These are phyloP conservation scores for Xylariomycetidae sp. DNA, from an alignment of 2,329 filamentous ascomycete genomes.

Conservation along the genomic window DNA sequence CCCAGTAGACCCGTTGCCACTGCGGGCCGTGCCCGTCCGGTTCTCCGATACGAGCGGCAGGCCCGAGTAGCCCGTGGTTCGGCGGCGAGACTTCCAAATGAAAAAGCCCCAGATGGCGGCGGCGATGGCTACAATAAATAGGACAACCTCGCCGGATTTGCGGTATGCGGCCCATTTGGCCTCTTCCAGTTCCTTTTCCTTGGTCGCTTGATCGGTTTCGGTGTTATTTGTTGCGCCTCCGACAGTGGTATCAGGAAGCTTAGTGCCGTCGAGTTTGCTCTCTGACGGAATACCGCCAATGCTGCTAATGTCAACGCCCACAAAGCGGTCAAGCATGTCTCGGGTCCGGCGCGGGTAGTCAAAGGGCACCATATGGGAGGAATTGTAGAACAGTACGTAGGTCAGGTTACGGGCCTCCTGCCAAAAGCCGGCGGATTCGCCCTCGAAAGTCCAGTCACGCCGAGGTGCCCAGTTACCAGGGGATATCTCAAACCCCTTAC, in stretches of 20 bases:
- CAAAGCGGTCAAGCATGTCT: constrained; percentile 97
- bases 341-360: constrained; percentile 81
- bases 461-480: constrained; percentile 90
- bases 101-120: constrained; percentile 72
- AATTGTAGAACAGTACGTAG: constrained; percentile 92
- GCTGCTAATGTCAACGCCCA: constrained; percentile 83
- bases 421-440: constrained; percentile 81
- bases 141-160: constrained; percentile 78
- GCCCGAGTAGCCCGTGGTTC: constrained; percentile 50
- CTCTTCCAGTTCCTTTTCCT: constrained; percentile 68
- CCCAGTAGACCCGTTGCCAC: constrained; percentile 28
- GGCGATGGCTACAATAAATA: constrained; percentile 74
- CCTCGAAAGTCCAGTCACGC: constrained; percentile 90
- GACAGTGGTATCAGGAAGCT: constrained; percentile 71
- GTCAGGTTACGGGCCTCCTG: constrained; percentile 93
- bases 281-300: constrained; percentile 79
- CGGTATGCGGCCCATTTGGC: constrained; percentile 88
- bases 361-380: constrained; percentile 97
- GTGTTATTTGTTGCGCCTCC: constrained; percentile 62
- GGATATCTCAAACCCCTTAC: constrained; percentile 82
- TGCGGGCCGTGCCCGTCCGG: background rate
- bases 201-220: constrained; percentile 60
- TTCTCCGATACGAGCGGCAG: constrained; percentile 35
- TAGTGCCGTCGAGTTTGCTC: constrained; percentile 80
- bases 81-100: constrained; percentile 59